Conservation (phyloP, 2,329 filamentous ascomycete species). For the Sporothrix pseudoabietina region DNA sequence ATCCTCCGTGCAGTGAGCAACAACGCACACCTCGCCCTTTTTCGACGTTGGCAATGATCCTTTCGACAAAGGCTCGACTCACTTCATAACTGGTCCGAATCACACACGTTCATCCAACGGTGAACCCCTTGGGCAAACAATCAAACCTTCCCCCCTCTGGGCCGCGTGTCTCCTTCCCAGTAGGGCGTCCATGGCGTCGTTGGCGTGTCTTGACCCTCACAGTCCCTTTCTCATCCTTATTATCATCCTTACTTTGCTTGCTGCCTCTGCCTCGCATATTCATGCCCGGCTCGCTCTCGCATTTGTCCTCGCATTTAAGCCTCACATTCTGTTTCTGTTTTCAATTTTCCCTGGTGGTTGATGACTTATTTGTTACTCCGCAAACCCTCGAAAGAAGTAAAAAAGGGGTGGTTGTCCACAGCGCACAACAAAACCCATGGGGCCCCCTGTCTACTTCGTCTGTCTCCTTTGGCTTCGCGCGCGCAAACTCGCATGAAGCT, state of each 20-base stretch:
- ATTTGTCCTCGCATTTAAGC: background rate
- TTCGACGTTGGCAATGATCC: background rate
- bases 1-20: background rate
- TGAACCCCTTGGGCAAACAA: background rate
- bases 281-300: conserved; percentile 3
- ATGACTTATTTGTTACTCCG: conserved; percentile 16
- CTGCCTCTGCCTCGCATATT: background rate
- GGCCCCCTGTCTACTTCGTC: background rate
- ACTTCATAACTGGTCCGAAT: background rate
- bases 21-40: background rate
- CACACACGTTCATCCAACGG: background rate
- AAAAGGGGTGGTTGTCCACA: background rate
- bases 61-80: background rate
- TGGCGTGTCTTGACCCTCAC: background rate
- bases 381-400: background rate
- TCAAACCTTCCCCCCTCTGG: background rate
- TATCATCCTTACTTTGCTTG: background rate
- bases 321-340: background rate
- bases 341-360: background rate
- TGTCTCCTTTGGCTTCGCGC: background rate
- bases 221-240: background rate
- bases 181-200: background rate
- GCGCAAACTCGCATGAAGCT: conserved; percentile 18
- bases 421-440: background rate
- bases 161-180: background rate